Base-by-base conservation (phyloP, 495 filamentous ascomycete genomes). In the Podospora appendiculata region DNA sequence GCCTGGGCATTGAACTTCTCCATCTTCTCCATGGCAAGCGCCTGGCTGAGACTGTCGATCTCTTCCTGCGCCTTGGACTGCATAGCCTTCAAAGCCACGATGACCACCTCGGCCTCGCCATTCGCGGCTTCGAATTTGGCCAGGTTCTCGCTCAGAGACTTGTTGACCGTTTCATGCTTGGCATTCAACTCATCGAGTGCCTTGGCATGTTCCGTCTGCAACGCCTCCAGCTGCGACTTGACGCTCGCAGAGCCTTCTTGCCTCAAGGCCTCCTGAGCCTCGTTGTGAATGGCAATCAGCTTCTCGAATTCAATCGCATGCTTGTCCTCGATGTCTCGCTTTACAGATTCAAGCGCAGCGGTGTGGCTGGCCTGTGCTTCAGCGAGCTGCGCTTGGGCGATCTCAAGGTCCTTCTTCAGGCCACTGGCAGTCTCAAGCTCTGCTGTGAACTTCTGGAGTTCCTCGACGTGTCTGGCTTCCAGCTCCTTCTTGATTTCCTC, bases 1-100 rank as follows among this genome's bases (percentile, higher is more conserved):
- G 77, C 77, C 62, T 75, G 73, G 12, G 77, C 72, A 40, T 70
- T 70, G 25, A 77, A 72, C 42, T 77, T 79, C 40, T 72, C 74
- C 73, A 77, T 76, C 63, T 79, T 80, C 52, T 78, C 75, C 40
- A 69, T 60, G 3, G 76, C 77, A 14, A 81, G 71, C 50, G 74
- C 61, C 55, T 76, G 67, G 49, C 68, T 68, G 41, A 79, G 56
- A 7, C 63, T 58, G 45, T 76, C 72, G 25, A 67, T 48, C 38
- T 79, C 76, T 8, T 57, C 60, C 43, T 78, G 63, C 4, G 63
- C 45, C 54, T 72, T 70, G 32, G 53, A 55, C 11, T 76, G 58
- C 17, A 67, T 65, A 25, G 58, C 62, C 58, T 65, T 62, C 45
- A 60, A 57, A 8, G 58, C 38, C 16, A 47, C 60, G 25, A 60